phyloP scores from a whole-genome alignment of 345 rosid species.

The Zanthoxylum bungeanum region DNA sequence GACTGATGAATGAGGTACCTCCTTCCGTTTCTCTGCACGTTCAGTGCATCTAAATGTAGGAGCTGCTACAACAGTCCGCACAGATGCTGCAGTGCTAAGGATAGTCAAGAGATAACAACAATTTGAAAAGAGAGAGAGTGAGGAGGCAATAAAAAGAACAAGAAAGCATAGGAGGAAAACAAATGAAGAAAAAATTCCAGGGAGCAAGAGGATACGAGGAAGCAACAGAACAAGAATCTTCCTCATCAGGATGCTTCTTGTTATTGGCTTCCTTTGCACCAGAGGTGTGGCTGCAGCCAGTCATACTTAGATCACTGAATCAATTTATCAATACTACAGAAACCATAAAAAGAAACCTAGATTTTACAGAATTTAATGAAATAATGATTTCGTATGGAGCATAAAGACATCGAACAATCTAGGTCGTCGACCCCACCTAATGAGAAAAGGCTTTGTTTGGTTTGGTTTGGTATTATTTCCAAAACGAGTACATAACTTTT shows the following conservation, averaged over 20 bases:
- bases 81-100: slow-evolving; percentile 56
- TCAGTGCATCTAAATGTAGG: slow-evolving; percentile 72
- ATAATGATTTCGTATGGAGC: no score
- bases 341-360: no score
- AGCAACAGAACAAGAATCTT: slow-evolving; percentile 65
- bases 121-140: slow-evolving; percentile 6
- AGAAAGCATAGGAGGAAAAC: no score
- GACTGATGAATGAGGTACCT: slow-evolving; percentile 44
- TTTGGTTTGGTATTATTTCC: no score
- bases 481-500: not conserved
- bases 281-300: slow-evolving; percentile 31
- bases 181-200: not conserved
- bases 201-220: slow-evolving; percentile 57
- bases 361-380: no score
- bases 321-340: not conserved
- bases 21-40: slow-evolving; percentile 86
- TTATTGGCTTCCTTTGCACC: slow-evolving; percentile 58
- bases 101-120: slow-evolving; percentile 30
- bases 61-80: slow-evolving; percentile 49
- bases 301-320: slow-evolving; percentile 1
- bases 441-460: no score
- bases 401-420: no score
- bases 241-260: slow-evolving; percentile 73
- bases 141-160: no score
- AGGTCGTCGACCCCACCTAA: no score